phyloP scores from a whole-genome alignment of 176 grass and related monocot species.

The Ampelocalamus luodianensis region DNA sequence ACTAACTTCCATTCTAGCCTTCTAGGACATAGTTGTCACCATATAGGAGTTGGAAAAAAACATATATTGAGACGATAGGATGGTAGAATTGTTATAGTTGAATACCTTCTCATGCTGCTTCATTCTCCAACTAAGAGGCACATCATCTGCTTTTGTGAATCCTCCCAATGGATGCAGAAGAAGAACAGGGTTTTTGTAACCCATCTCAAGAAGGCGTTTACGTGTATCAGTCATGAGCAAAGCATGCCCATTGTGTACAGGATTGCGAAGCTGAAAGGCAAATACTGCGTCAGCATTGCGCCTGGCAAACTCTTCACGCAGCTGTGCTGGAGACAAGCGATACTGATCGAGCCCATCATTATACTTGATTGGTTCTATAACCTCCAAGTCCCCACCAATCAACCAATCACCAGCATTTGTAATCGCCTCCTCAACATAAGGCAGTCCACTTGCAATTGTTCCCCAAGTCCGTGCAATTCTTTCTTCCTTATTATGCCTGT shows the following conservation, averaged over 20 bases:
- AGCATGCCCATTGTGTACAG: constrained; percentile 96
- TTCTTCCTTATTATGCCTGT: constrained; percentile 99
- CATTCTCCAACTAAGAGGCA: constrained; percentile 95
- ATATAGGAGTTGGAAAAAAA: constrained; percentile 5
- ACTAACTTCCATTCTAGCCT: neutral
- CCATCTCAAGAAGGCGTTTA: constrained; percentile 84
- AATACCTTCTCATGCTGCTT: constrained; percentile 97
- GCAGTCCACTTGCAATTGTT: constrained; percentile 78
- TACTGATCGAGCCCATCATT: constrained; percentile 96
- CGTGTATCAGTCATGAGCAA: constrained; percentile 97
- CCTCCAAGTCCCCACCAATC: constrained; percentile 95
- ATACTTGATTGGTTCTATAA: constrained; percentile 96
- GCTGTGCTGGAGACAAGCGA: constrained; percentile 81
- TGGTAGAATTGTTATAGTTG: neutral
- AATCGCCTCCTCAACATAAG: constrained; percentile 88
- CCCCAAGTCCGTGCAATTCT: constrained; percentile 96
- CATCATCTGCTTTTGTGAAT: constrained; percentile 95
- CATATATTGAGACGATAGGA: neutral
- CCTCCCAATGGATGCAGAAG: constrained; percentile 98
- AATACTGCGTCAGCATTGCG: constrained; percentile 96
- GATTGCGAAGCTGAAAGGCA: constrained; percentile 98
- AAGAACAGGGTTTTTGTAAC: constrained; percentile 89
- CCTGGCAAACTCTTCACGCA: constrained; percentile 87
- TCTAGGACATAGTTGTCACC: neutral
- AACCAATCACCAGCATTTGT: constrained; percentile 92